Evolutionary conservation across 2,329 filamentous ascomycete species (phyloP), one percentile per base, ranked within the genome.

Genomic region (Madurella mycetomatis): DNA sequence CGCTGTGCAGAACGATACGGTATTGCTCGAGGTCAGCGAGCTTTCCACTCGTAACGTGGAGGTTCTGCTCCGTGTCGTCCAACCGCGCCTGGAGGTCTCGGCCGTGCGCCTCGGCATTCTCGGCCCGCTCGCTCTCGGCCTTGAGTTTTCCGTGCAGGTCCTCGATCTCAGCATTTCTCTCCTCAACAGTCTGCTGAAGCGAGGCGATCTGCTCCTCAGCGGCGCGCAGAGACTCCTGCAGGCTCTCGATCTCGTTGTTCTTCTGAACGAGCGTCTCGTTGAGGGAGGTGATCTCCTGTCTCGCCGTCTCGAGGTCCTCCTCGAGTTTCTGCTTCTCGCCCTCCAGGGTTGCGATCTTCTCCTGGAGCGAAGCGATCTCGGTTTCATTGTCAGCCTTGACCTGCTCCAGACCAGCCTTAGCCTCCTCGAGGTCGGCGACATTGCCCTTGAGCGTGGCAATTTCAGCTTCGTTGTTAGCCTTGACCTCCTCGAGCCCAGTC

Each of bases 21-120:
- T 66, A 68, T 40, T 63, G 61, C 43, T 68, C 65, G 19, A 69
- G 66, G 41, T 66, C 60, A 16, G 45, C 48, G 25, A 70, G 63
- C 25, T 60, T 64, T 2, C 46, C 49, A 1, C 44, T 57, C 30
- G 64, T 68, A 12, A 48, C 32, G 13, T 56, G 17, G 9, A 70
- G 60, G 13, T 62, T 63, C 9, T 50, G 51, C 37, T 64, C 53
- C 1, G 62, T 61, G 1, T 62, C 57, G 44, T 62, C 53, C 13
- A 67, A 59, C 7, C 52, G 54, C 2, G 41, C 18, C 31, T 64
- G 59, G 12, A 69, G 62, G n/a, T 63, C 54, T 13, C 61, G 58
- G 32, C 59, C 57, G n/a, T 63, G 60, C 8, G 56, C 55, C 18
- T 61, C 60, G 15, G 61, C 61, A 11, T 48, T 60, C 25, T 65